phyloP scores from a whole-genome alignment of 495 filamentous ascomycete genomes.

The Neurospora sublineolata region DNA sequence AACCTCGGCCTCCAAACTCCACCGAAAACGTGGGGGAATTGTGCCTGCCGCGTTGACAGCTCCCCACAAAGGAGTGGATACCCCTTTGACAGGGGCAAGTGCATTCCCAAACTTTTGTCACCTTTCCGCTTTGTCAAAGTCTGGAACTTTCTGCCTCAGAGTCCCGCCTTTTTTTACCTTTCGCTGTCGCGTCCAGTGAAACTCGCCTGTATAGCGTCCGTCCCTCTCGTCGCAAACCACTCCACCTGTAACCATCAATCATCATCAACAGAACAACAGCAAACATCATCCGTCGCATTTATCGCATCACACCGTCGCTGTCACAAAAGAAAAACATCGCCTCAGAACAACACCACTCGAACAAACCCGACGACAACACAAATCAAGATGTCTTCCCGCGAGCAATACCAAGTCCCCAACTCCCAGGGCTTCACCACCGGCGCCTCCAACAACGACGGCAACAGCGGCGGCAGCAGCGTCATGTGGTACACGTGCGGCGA shows the following conservation, averaged over 20 bases:
- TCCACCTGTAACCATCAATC: neutral
- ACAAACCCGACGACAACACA: neutral
- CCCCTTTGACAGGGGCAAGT: neutral
- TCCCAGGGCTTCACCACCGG: conserved; percentile 14
- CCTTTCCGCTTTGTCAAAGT: neutral
- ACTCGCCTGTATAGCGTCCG: neutral
- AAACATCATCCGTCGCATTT: neutral
- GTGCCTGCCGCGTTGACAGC: neutral
- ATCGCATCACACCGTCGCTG: neutral
- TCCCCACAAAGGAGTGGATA: neutral
- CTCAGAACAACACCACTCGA: neutral
- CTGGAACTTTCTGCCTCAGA: neutral
- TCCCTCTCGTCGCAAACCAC: neutral
- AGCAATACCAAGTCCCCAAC: conserved; percentile 47
- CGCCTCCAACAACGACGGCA: conserved; percentile 18
- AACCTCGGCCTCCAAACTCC: neutral
- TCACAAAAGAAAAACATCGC: neutral
- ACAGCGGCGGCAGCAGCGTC: conserved; percentile 23
- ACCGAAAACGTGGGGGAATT: neutral
- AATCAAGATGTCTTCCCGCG: conserved; percentile 38
- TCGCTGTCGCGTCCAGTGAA: neutral
- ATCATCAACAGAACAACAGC: neutral
- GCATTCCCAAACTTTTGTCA: neutral
- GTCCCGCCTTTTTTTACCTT: conserved; percentile 10
- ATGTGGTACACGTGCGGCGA: conserved; percentile 91